Conservation (phyloP, 2,329 filamentous ascomycete genomes). For the Huntiella moniliformis region DNA sequence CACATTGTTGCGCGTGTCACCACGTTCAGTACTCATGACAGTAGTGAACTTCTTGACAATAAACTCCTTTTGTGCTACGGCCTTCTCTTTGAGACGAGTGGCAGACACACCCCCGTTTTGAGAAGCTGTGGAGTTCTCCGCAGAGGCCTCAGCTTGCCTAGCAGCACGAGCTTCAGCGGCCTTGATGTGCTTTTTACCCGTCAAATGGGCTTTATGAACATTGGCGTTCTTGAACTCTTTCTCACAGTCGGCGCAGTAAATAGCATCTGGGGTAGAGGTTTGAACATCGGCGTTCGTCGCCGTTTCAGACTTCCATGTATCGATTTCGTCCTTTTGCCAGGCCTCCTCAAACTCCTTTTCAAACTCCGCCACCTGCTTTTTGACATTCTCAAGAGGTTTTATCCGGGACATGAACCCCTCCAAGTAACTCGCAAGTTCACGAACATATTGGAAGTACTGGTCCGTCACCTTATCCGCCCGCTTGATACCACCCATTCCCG, state of each 20-base stretch:
- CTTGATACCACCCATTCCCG: conserved; percentile 55
- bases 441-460: conserved; percentile 78
- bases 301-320: conserved; percentile 54
- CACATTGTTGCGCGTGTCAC: conserved; percentile 82
- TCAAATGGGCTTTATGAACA: conserved; percentile 77
- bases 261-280: conserved; percentile 31
- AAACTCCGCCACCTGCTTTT: conserved; percentile 56
- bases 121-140: conserved; percentile 14
- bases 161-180: conserved; percentile 49
- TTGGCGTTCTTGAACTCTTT: conserved; percentile 94
- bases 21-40: conserved; percentile 69
- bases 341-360: conserved; percentile 67
- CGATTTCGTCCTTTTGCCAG: conserved; percentile 64
- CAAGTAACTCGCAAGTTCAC: conserved; percentile 61
- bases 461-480: conserved; percentile 76
- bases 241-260: conserved; percentile 83
- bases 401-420: conserved; percentile 76
- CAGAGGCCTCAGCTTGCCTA: conserved; percentile 21
- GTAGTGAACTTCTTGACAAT: conserved; percentile 62
- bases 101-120: conserved; percentile 21
- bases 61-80: conserved; percentile 75
- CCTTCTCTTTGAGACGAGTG: conserved; percentile 64
- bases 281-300: conserved; percentile 19
- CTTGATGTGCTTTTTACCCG: conserved; percentile 81
- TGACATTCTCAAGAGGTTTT: conserved; percentile 67